Conservation (phyloP, 139 green algal species). For the Dunaliella primolecta region DNA sequence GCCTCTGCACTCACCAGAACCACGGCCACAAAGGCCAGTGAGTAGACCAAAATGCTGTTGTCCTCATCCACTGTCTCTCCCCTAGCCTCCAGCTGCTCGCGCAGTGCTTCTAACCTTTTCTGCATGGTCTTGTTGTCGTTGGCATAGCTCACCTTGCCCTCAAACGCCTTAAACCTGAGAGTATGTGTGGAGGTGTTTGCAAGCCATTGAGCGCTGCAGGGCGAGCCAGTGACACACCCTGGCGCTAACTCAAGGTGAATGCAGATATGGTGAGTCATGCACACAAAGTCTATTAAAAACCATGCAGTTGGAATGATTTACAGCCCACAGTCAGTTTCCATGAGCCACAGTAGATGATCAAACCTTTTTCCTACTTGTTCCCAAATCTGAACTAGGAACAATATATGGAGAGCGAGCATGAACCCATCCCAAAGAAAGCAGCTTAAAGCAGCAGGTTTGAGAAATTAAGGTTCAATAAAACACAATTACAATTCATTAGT, state of each 20-base stretch:
- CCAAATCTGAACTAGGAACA: no score
- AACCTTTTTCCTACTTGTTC: background rate
- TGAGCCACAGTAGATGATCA: background rate
- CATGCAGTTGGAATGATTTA: background rate
- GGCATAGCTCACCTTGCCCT: background rate
- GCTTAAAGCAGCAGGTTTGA: background rate
- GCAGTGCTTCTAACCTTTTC: background rate
- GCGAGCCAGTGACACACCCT: no score
- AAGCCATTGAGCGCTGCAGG: background rate
- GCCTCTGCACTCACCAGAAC: constrained; percentile 5
- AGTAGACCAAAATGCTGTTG: background rate
- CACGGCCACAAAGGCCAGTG: background rate
- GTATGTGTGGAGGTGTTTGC: background rate
- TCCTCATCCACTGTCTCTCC: constrained; percentile 18
- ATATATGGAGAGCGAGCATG: no score
- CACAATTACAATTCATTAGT: no score
- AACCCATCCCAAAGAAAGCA: background rate
- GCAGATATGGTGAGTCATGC: background rate
- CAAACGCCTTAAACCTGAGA: constrained; percentile 14
- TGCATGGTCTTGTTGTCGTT: constrained; percentile 20
- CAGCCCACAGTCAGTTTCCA: background rate
- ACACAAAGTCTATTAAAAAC: background rate
- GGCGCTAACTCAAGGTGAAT: no score
- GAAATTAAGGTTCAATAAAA: background rate
- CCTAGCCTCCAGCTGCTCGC: constrained; percentile 11